Evolutionary conservation across 441 rosid genomes (phyloP), one percentile per base, ranked within the genome.

Genomic region (Erysimum pusillum): DNA sequence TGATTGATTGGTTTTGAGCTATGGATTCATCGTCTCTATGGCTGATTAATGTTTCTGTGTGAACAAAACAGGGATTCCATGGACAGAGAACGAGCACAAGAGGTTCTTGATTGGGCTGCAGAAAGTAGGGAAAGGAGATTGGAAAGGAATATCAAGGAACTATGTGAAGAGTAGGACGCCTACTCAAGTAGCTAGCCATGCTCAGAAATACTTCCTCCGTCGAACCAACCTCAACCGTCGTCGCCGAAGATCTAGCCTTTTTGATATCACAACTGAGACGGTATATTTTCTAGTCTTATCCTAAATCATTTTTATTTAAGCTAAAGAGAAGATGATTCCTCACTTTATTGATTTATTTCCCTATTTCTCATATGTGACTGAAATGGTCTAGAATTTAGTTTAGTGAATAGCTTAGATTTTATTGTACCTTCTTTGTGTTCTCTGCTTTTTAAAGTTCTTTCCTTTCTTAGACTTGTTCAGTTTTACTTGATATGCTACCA

Each of bases 101-200:
- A 80, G 86, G 80, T 94, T 94, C 80, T 81, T 94, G 69, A 64
- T 89, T 28, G 97, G 98, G 51, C 72, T 94, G 69, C 88, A 90
- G 83, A 94, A 82, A 69, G 95, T 87, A 25, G 97, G 98, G 9
- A 94, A 87, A 82, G 97, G 97, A 32, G 97, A 92, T 53, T 92
- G 97, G 98, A 89, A 95, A 78, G 95, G 97, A n/a, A 94, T 94
- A 22, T 94, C 98, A 4, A 82, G 87, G 36, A 90, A 90, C 81
- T 94, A 88, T 65, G 98, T 94, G 1, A 92, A 92, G 82, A 85
- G 92, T 34, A 79, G 98, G 67, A 94, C 98, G 0, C 94, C 98
- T 0, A 92, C 99, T 7, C 98, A 94, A 84, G 97, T 94, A 5
- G 98, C 98, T 7, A 94, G 98, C 35, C 98, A 94, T 22, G 98